Base-by-base conservation (phyloP, 148 eudicot species). In the Tetragonia tetragonoides region DNA sequence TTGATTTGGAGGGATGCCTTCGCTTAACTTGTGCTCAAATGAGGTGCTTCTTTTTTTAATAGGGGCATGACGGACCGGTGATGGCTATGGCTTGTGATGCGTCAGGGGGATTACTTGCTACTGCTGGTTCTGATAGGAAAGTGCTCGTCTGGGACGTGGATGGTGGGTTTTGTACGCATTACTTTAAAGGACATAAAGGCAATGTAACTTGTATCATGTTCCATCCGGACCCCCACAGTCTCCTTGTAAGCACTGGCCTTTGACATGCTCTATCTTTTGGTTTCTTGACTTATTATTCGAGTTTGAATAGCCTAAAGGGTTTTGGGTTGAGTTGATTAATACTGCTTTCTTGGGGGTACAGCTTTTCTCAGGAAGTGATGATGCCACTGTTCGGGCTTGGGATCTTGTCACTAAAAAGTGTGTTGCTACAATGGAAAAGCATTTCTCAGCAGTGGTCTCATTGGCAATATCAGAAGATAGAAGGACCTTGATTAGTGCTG, bases 31-130 rank as follows among this genome's bases (percentile, higher is more conserved):
- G 61, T 38, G 56, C 66, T 60, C n/a, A 69, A 61, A 20, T 46
- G 69, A 16, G 15, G 34, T 28, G 34, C 51, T 70, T 12, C 56
- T 15, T 6, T 10, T 28, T 34, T 42, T 47, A 57, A 44, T 73
- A 95, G 99, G 97, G 99, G 63, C 98, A 95, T 75, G 93, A 93
- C 68, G 98, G 98, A 40, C 97, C 97, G 4, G 90, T 91, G 75
- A 84, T 93, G 92, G 93, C 89, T 28, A 95, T 95, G 99, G 88
- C 92, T 41, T 91, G 99, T 51, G 88, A 93, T 64, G 92, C 97
- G 0, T 95, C 99, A 0, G 97, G 97, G 41, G 99, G 98, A 68
- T 85, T 93, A 84, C 89, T 95, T 79, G 99, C 97, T 7, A 95
- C 99, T n/a, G 98, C 95, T 4, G 99, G 99, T 46, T 87, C 97